Base-by-base conservation (phyloP, 2,329 filamentous ascomycete species). In the Rugonectria rugulosa region DNA sequence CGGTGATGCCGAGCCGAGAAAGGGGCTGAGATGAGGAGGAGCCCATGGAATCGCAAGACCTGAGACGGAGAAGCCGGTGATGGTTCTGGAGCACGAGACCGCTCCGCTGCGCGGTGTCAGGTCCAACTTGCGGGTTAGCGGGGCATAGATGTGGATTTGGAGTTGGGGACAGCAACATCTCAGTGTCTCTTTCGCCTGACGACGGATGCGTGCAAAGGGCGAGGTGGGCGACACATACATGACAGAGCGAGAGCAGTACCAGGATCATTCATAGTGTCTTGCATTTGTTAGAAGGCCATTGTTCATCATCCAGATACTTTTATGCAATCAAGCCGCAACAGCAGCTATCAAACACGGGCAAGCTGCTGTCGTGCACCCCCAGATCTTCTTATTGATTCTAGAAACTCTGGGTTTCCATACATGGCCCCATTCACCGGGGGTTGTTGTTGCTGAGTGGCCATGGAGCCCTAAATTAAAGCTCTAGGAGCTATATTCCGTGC, bases 321-420 rank as follows among this genome's bases (percentile, higher is more conserved):
- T n/a, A 12, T 15, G 5, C 27, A 45, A 46, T 21, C 34, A 40
- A 19, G 24, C 26, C 7, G 44, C 37, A 19, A 24, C 29, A 34
- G 20, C 2, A 7, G 8, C 2, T 14, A 40, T 23, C 20, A 14
- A 41, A 42, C 23, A 6, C 19, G 32, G 26, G 27, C 50, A 43
- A 53, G 48, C 49, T 43, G 29, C 11, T 45, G 34, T 54, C 21
- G 23, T 15, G 36, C 42, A n/a, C 44, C 21, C n/a, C 53, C n/a
- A n/a, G n/a, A 51, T 62, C 54, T 70, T 70, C 68, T 68, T 58
- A 48, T 37, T 51, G 60, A 32, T 70, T 70, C 68, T 66, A 70
- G 67, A 68, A 69, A 57, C 57, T 48, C 38, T n/a, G n/a, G n/a
- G n/a, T n/a, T n/a, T n/a, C n/a, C n/a, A n/a, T 34, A 46, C 44